A percentile compares a stretch with the other conserved stretches of the same genome.
Evolutionary conservation across 1,139 yeast species (phyloP).

Genomic region (Protomyces lactucae-debilis): DNA sequence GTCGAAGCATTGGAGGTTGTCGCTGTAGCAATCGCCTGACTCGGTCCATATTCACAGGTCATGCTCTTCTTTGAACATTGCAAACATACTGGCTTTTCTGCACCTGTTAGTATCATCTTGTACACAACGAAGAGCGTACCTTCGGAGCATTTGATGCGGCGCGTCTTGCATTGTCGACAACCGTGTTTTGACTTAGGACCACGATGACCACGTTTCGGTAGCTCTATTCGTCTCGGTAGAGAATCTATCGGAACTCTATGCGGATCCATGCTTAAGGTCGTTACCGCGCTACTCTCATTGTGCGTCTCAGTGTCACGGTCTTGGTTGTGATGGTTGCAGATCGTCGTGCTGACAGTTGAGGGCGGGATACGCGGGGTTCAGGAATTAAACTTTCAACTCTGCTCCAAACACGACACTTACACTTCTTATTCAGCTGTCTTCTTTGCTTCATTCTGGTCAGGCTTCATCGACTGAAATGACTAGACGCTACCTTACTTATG

Average conservation of each 20-base stretch:
- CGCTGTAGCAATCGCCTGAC: neutral
- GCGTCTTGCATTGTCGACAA: constrained; percentile 46
- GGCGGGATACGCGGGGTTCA: too few species aligned
- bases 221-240: neutral
- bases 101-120: too few species aligned
- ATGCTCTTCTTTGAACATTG: constrained; percentile 9
- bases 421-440: too few species aligned
- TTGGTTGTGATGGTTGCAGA: too few species aligned
- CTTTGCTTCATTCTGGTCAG: too few species aligned
- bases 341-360: too few species aligned
- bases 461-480: too few species aligned
- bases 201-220: constrained; percentile 11
- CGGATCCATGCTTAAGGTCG: neutral
- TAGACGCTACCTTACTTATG: too few species aligned
- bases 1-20: neutral
- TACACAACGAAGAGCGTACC: constrained; percentile 28
- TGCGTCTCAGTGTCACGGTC: too few species aligned
- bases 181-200: constrained; percentile 37
- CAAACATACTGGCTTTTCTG: constrained; percentile 37
- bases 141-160: constrained; percentile 50
- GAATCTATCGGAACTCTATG: neutral
- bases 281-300: too few species aligned
- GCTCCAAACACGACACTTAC: too few species aligned
- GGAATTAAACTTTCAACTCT: too few species aligned
- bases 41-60: constrained; percentile 5